Conservation (phyloP, 2,329 filamentous ascomycete genomes). For the Drechslerella dactyloides region DNA sequence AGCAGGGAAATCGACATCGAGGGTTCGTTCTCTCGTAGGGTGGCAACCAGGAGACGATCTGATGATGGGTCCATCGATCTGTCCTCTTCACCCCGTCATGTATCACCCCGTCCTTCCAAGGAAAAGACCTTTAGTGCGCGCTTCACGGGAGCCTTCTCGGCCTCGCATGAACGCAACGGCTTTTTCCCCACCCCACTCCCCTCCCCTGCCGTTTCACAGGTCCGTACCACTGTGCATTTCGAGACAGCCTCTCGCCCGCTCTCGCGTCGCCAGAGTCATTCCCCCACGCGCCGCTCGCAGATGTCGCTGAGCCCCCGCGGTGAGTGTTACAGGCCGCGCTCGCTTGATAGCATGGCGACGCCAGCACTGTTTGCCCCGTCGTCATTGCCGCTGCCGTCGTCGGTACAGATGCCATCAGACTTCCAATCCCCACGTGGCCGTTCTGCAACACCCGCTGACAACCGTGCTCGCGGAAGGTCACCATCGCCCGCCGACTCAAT, state of each 20-base stretch:
- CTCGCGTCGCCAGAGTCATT: constrained; percentile 47
- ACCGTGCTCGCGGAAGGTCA: constrained; percentile 49
- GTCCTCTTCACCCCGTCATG: constrained; percentile 41
- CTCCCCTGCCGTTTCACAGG: constrained; percentile 49
- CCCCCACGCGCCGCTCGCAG: constrained; percentile 46
- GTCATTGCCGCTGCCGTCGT: constrained; percentile 23
- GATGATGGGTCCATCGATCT: constrained; percentile 50
- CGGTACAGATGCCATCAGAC: constrained; percentile 17
- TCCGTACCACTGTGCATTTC: constrained; percentile 45
- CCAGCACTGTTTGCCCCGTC: constrained; percentile 15
- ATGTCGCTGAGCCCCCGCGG: constrained; percentile 46
- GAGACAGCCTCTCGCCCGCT: constrained; percentile 40
- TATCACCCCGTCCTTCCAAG: constrained; percentile 32
- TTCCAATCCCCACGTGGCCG: constrained; percentile 39
- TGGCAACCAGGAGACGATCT: constrained; percentile 39
- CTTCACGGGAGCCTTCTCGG: constrained; percentile 46
- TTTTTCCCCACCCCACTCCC: constrained; percentile 47
- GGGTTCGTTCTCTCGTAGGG: constrained; percentile 47
- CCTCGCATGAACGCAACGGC: constrained; percentile 30
- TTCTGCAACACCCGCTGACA: constrained; percentile 50
- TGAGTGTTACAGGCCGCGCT: constrained; percentile 50
- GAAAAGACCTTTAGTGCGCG: constrained; percentile 49
- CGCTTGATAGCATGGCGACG: constrained; percentile 49
- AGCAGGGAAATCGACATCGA: constrained; percentile 49
- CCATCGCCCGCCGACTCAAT: constrained; percentile 49